These are phyloP conservation scores for Rhizopogon sp. DNA, from an alignment of 768 basidiomycete species.

Conservation along the genomic window DNA sequence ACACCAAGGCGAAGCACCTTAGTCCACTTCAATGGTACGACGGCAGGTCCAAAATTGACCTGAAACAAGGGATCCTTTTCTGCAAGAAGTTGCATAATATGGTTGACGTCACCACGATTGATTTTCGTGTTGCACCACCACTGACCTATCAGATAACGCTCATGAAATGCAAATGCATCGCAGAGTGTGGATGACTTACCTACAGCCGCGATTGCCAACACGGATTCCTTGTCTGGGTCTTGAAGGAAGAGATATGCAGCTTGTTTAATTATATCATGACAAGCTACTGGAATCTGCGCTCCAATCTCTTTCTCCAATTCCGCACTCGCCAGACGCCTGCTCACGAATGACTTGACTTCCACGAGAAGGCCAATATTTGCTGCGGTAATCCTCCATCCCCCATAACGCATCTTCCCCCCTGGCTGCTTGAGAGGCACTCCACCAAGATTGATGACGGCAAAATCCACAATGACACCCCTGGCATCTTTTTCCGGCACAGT, in stretches of 20 bases:
- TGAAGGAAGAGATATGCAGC: neutral
- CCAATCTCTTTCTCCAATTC: too few species aligned
- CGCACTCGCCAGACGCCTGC: neutral
- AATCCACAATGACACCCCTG: neutral
- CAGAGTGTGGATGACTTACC: neutral
- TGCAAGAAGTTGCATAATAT: neutral
- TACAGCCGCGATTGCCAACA: neutral
- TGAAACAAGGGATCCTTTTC: neutral
- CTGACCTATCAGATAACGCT: too few species aligned
- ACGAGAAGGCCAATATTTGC: neutral
- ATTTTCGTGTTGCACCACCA: too few species aligned
- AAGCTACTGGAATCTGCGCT: neutral
- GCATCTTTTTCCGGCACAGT: neutral
- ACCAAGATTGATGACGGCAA: neutral
- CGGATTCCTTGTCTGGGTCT: neutral
- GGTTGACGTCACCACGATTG: too few species aligned
- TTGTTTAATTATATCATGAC: neutral
- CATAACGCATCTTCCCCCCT: neutral
- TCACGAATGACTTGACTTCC: neutral
- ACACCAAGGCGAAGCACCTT: neutral
- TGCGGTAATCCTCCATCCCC: neutral
- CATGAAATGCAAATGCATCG: neutral
- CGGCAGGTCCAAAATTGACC: neutral
- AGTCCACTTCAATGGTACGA: neutral
- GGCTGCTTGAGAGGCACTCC: neutral